phyloP scores from a whole-genome alignment of 371 early-diverging fungal species.

The Syncephalastrum contaminatum region DNA sequence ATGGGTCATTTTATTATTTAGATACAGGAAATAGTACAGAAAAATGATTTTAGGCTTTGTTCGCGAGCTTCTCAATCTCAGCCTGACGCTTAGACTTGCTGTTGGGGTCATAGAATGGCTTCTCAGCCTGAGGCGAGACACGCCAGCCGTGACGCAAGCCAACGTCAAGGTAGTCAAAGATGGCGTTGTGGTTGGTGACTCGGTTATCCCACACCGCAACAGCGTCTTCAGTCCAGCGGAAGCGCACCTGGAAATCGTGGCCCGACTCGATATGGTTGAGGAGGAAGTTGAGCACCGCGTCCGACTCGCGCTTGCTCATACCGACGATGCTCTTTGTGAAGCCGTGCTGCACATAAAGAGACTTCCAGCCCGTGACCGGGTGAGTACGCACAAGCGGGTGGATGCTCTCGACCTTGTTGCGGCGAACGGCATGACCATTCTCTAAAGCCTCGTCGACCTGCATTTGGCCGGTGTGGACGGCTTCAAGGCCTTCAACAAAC shows the following conservation, averaged over 20 bases:
- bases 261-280: conserved; percentile 51
- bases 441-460: conserved; percentile 34
- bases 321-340: conserved; percentile 63
- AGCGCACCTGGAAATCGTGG: conserved; percentile 65
- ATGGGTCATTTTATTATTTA: no score
- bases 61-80: not conserved
- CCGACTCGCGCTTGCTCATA: conserved; percentile 54
- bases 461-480: conserved; percentile 57
- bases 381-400: conserved; percentile 69
- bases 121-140: conserved; percentile 56
- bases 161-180: conserved; percentile 47
- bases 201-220: conserved; percentile 70
- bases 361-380: conserved; percentile 70
- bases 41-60: no score
- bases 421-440: conserved; percentile 42
- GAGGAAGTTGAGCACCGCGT: conserved; percentile 53
- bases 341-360: conserved; percentile 58
- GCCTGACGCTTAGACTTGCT: conserved; percentile 23
- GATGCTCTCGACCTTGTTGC: conserved; percentile 33
- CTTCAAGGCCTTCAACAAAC: conserved; percentile 59
- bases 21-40: no score
- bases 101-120: conserved; percentile 56
- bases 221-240: conserved; percentile 54
- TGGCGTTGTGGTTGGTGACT: conserved; percentile 49
- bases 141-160: conserved; percentile 41